Base-by-base conservation (phyloP, 768 basidiomycete species). In the Coprinopsis sp. region DNA sequence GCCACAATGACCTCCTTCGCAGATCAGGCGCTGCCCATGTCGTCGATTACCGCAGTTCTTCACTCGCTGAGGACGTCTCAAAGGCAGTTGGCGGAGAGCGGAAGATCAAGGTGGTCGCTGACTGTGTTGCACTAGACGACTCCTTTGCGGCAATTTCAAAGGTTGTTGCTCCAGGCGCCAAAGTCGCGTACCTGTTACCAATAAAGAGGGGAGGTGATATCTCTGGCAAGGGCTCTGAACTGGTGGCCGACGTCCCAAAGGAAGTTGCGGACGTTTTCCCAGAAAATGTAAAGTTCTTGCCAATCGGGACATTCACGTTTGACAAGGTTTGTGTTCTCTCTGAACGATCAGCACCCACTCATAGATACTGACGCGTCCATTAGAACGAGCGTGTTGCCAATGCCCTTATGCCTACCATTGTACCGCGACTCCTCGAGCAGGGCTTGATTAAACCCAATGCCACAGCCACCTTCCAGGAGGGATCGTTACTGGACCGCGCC, bases 351-450 rank as follows among this genome's bases (percentile, higher is more conserved):
- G 6, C 13, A 16, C 18, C 11, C 16, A 11, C 33, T 18, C 25
- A 18, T 30, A 22, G 6, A 14, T 5, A 8, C 6, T 13, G 28
- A 23, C 36, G 29, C 12, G 13, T 42, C 25, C 40, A 23, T 8
- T 45, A 76, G 74, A 67, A 76, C 49, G 56, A 65, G 44, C 62
- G 57, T 29, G 48, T 77, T 58, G 70, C 59, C 42, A 62, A 71
- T 1, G 73, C 70, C n/a, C 45, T 76, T 44, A 69, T 74, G 68
- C 67, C 71, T 2, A 67, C 66, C 18, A 72, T 77, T 27, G 64
- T 79, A 11, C 71, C 75, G 1, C 44, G 60, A 5, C 55, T 79
- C 5, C 61, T 78, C 6, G 60, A 60, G 25, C 49, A 55, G 13
- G 70, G 64, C 0, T 46, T 67, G 8, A 67, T 79, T 45, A 57